A percentile compares a stretch with the other conserved stretches of the same genome.
Evolutionary conservation across 202 grass and related monocot species (phyloP).

Genomic region (Schoenoplectus tabernaemontani): DNA sequence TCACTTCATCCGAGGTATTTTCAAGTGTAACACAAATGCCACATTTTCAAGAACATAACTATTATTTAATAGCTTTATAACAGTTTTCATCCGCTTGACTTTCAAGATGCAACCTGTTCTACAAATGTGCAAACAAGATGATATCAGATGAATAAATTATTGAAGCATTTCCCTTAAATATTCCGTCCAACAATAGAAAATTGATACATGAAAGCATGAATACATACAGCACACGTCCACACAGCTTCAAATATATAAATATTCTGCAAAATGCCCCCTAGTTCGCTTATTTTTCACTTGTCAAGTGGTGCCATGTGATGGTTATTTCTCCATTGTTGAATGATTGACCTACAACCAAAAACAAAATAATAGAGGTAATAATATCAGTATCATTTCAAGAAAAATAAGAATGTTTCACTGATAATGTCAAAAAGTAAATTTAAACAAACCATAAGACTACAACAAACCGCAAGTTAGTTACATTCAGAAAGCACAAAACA

Average conservation of each 20-base stretch:
- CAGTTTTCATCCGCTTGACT: not conserved
- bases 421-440: no score
- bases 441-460: no score
- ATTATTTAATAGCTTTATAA: not conserved
- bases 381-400: not conserved
- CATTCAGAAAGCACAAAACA: no score
- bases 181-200: conserved; percentile 5
- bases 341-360: conserved; percentile 7
- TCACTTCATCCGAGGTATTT: no score
- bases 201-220: not conserved
- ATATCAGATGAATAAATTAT: not conserved
- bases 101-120: not conserved
- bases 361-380: not conserved
- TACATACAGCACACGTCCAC: conserved; percentile 8
- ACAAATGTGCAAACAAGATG: conserved; percentile 4
- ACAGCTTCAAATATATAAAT: not conserved
- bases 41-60: not conserved
- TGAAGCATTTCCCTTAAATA: conserved; percentile 1
- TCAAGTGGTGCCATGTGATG: not conserved
- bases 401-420: not conserved
- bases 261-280: not conserved
- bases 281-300: not conserved
- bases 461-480: no score
- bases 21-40: no score
- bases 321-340: not conserved